Percentiles rank a stretch among this genome's conserved stretches.
These are phyloP conservation scores for Skeletonema tropicum DNA, from an alignment of 108 stramenopile species.

Conservation along the genomic window DNA sequence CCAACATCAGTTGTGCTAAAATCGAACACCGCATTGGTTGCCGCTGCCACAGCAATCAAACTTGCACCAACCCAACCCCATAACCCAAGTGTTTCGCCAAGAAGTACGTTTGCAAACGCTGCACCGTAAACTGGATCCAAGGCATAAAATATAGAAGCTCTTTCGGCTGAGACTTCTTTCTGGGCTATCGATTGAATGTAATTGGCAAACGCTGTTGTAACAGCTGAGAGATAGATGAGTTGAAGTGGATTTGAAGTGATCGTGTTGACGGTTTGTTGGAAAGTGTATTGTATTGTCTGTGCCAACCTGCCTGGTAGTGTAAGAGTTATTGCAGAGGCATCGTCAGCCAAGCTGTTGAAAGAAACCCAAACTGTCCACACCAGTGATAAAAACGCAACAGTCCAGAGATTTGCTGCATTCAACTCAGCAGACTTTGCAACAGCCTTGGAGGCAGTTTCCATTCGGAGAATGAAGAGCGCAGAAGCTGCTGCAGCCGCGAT, in stretches of 20 bases:
- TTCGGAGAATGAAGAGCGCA: conserved; percentile 84
- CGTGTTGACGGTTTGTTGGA: conserved; percentile 28
- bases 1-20: conserved; percentile 29
- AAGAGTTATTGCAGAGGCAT: background rate
- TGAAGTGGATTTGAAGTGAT: conserved; percentile 54
- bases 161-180: conserved; percentile 70
- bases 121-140: conserved; percentile 94
- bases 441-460: conserved; percentile 68
- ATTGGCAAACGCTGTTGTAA: conserved; percentile 78
- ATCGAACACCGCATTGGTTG: conserved; percentile 73
- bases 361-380: conserved; percentile 50
- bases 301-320: background rate
- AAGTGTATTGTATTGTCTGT: conserved; percentile 2
- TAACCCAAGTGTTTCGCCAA: conserved; percentile 70
- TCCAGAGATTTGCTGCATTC: conserved; percentile 75
- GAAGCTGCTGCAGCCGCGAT: conserved; percentile 82
- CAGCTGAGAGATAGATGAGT: conserved; percentile 71
- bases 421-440: conserved; percentile 62
- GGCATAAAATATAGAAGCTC: conserved; percentile 86
- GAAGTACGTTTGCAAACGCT: conserved; percentile 65
- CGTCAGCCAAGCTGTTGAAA: background rate
- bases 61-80: conserved; percentile 67
- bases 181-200: conserved; percentile 84
- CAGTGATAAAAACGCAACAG: conserved; percentile 57
- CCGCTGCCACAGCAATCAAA: conserved; percentile 80